Conservation (phyloP, 2,329 filamentous ascomycete genomes). For the Pseudocercospora ulei region DNA sequence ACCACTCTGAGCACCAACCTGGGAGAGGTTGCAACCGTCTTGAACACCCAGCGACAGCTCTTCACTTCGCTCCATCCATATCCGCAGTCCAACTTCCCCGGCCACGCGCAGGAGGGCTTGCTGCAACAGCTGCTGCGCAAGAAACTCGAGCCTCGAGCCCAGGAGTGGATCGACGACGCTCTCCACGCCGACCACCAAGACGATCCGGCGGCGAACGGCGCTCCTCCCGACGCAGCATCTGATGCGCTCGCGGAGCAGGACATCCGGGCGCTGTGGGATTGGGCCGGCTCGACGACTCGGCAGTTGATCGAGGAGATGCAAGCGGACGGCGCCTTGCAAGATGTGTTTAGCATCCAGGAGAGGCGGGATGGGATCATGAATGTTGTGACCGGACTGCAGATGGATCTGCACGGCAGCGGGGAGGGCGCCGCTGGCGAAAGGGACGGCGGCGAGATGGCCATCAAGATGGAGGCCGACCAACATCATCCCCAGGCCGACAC, state of each 20-base stretch:
- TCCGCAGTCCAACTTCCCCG: slow-evolving; percentile 63
- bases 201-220: slow-evolving; percentile 43
- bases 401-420: slow-evolving; percentile 46
- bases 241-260: slow-evolving; percentile 40
- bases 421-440: slow-evolving; percentile 37
- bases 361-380: slow-evolving; percentile 55
- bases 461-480: slow-evolving; percentile 23
- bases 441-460: slow-evolving; percentile 21
- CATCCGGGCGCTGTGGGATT: slow-evolving; percentile 52
- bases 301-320: slow-evolving; percentile 33
- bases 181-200: slow-evolving; percentile 12
- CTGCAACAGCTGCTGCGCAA: slow-evolving; percentile 66
- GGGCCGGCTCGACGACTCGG: slow-evolving; percentile 44
- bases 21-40: slow-evolving; percentile 54
- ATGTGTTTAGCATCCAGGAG: slow-evolving; percentile 64
- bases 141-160: slow-evolving; percentile 69
- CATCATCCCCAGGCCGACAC: slow-evolving; percentile 2
- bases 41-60: slow-evolving; percentile 56
- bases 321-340: slow-evolving; percentile 29
- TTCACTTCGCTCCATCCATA: slow-evolving; percentile 63
- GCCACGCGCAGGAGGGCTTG: slow-evolving; percentile 50
- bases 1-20: slow-evolving; percentile 49
- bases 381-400: slow-evolving; percentile 60
- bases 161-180: slow-evolving; percentile 56
- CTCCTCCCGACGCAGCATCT: slow-evolving; percentile 26